These are phyloP conservation scores for Pythium insidiosum DNA, from an alignment of 352 stramenopile genomes.

Conservation along the genomic window DNA sequence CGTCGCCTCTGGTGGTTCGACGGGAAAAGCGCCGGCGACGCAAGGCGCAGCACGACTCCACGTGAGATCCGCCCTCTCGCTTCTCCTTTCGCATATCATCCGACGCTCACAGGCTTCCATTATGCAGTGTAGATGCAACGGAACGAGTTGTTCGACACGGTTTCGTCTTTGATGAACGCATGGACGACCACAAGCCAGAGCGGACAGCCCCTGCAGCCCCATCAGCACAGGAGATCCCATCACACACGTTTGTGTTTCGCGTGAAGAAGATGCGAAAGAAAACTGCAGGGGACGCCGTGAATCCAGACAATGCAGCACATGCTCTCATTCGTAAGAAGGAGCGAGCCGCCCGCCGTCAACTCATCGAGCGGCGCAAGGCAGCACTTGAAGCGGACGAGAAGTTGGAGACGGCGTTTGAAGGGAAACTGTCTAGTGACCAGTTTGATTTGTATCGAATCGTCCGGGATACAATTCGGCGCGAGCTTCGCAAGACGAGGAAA, in stretches of 20 bases:
- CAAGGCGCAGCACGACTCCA: constrained; percentile 10
- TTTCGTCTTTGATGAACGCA: constrained; percentile 71
- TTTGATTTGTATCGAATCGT: constrained; percentile 51
- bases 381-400: constrained; percentile 35
- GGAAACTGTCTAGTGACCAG: constrained; percentile 45
- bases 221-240: constrained; percentile 6
- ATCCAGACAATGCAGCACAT: constrained; percentile 22
- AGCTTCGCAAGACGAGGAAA: constrained; percentile 57
- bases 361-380: constrained; percentile 31
- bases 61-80: background rate
- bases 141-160: constrained; percentile 23
- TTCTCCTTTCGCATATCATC: background rate
- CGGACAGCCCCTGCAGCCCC: constrained; percentile 14
- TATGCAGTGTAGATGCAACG: constrained; percentile 1
- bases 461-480: constrained; percentile 43
- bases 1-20: constrained; percentile 46
- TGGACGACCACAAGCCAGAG: constrained; percentile 10
- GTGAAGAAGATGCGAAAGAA: constrained; percentile 26
- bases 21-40: constrained; percentile 46
- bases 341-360: constrained; percentile 28
- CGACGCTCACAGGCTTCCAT: background rate
- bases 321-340: constrained; percentile 42
- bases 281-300: constrained; percentile 15
- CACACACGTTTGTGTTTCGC: constrained; percentile 45
- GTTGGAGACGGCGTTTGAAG: constrained; percentile 27